These are phyloP conservation scores for Alternaria sp. DNA, from an alignment of 2,329 filamentous ascomycete species.

Conservation along the genomic window DNA sequence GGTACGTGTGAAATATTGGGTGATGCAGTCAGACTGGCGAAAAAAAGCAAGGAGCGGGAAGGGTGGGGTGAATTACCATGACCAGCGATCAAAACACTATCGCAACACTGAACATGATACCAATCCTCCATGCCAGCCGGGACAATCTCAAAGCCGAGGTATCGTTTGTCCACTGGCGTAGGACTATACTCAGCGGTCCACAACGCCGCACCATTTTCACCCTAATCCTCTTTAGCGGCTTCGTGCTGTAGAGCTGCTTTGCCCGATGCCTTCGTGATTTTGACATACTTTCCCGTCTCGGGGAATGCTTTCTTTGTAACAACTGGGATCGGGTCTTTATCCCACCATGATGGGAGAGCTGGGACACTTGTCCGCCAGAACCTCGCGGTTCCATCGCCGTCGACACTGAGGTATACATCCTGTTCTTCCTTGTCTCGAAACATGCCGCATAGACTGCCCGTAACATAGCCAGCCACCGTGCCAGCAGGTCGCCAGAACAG, in stretches of 20 bases:
- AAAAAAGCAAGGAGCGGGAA: slow-evolving; percentile 1
- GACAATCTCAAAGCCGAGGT: background rate
- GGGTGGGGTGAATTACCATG: background rate
- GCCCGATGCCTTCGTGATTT: slow-evolving; percentile 16
- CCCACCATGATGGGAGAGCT: slow-evolving; percentile 20
- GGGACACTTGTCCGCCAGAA: slow-evolving; percentile 27
- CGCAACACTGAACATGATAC: background rate
- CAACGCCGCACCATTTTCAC: slow-evolving; percentile 10
- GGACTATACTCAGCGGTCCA: slow-evolving; percentile 9
- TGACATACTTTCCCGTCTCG: slow-evolving; percentile 27
- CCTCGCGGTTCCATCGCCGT: slow-evolving; percentile 33
- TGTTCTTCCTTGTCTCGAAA: slow-evolving; percentile 9
- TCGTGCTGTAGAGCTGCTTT: background rate
- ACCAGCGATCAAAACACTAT: background rate
- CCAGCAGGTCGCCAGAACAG: slow-evolving; percentile 30
- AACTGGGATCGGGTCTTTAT: slow-evolving; percentile 7
- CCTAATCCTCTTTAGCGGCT: background rate
- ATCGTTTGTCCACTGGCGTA: background rate
- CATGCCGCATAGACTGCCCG: slow-evolving; percentile 22
- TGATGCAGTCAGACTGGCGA: background rate
- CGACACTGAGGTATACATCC: slow-evolving; percentile 29
- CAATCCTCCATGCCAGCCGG: background rate
- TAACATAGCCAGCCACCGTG: slow-evolving; percentile 4
- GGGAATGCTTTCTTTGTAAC: slow-evolving; percentile 13
- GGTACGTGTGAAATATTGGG: background rate